A percentile compares a stretch with the other conserved stretches of the same genome.
Conservation (phyloP, 768 basidiomycete species). For the Mycena chlorophos region DNA sequence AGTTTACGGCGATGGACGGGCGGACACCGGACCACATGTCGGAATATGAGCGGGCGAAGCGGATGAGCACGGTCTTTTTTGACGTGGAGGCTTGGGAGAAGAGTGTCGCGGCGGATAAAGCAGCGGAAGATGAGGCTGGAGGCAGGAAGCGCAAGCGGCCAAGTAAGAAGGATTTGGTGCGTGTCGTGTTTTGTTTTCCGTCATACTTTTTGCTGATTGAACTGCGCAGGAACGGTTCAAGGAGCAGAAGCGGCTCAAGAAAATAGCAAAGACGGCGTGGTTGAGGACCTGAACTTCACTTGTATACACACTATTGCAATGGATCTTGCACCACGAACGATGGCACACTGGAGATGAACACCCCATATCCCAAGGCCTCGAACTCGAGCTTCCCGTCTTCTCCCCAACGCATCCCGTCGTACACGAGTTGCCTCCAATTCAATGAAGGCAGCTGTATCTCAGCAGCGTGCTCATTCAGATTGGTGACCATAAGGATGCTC, state of each 20-base stretch:
- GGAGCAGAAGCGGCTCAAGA: slow-evolving; percentile 79
- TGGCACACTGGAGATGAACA: slow-evolving; percentile 2
- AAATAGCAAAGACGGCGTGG: slow-evolving; percentile 88
- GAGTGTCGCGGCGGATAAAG: slow-evolving; percentile 53
- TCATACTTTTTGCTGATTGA: slow-evolving; percentile 4
- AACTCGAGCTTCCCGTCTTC: slow-evolving; percentile 7
- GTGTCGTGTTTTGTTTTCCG: slow-evolving; percentile 38
- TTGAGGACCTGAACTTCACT: slow-evolving; percentile 54
- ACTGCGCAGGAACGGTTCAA: slow-evolving; percentile 70
- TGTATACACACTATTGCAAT: slow-evolving; percentile 1
- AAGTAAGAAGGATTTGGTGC: slow-evolving; percentile 81
- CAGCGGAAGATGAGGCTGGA: slow-evolving; percentile 47
- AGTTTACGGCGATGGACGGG: slow-evolving; percentile 64
- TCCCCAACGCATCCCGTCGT: slow-evolving; percentile 3
- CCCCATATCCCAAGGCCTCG: slow-evolving; percentile 14
- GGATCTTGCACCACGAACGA: not conserved
- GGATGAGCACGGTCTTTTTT: slow-evolving; percentile 89
- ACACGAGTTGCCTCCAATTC: slow-evolving; percentile 10
- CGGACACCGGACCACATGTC: slow-evolving; percentile 76
- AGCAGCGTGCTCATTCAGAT: slow-evolving; percentile 29
- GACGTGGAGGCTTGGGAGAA: slow-evolving; percentile 80
- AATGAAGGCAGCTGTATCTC: slow-evolving; percentile 5
- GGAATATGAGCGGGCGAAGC: slow-evolving; percentile 77
- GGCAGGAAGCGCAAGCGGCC: slow-evolving; percentile 77
- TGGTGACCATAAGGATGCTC: slow-evolving; percentile 36